Evolutionary conservation across 2,329 filamentous ascomycete species (phyloP), one percentile per base, ranked within the genome.

Genomic region (Arthrinium puccinioides): DNA sequence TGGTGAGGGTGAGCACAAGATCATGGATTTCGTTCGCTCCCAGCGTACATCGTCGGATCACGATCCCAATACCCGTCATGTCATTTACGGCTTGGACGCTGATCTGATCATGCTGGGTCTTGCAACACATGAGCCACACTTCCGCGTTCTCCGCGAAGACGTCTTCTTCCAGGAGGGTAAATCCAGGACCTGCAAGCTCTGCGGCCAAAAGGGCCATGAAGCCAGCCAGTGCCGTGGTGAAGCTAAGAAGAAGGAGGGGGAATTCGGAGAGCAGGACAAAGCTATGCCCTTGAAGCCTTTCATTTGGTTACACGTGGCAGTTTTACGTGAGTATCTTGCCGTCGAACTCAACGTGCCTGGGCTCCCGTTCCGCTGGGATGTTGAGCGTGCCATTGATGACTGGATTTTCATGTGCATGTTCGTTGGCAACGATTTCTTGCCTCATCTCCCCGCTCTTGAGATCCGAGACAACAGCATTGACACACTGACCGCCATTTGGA

Each of bases 331-430:
- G 63, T 98, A 98, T 57, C 73, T 98, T 38, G 88, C 84, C 40
- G 82, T 87, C 36, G 92, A 98, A 62, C 79, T 98, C 52, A 76
- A 84, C 52, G 82, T 96, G 23, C 82, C 87, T 14, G 76, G 80
- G 39, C 76, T 95, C 47, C 82, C 82, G 2, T 97, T 97, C 63
- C 76, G 78, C 38, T 97, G 94, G 61, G 88, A 98, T 57, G 71
- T 98, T 30, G 92, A 98, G 62, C 81, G 92, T 47, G 89, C 89
- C 19, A 76, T 97, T 41, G 92, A 97, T 61, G 90, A 97, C 57
- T 97, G 90, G 92, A 87, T 97, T 11, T 97, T 97, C 60, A 92
- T 97, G 80, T 97, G 90, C 65, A 97, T 94, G 66, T 97, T 97
- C 58, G 90, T 97, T 39, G 90, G 90, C 48, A 98, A 98, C 62